Base-by-base conservation (phyloP, 441 rosid genomes). In the Mallotus japonicus region DNA sequence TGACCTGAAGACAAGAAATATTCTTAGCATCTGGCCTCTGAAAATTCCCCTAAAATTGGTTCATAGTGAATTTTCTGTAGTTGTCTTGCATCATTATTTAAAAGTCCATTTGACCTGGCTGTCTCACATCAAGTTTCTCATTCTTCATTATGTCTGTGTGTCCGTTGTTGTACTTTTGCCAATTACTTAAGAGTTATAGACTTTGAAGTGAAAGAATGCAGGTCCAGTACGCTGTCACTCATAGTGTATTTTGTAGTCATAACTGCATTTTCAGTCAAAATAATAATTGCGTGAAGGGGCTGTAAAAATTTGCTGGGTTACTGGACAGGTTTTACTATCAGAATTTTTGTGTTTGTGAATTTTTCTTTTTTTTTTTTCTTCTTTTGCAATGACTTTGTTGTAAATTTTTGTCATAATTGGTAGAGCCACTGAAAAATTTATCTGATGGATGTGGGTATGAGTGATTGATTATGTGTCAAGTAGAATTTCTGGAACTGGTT, bases 401-500 rank as follows among this genome's bases (percentile, higher is more conserved):
- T 40, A 56, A 37, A 47, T 22, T 22, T 42, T 42, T 37, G 19
- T 42, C 47, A 13, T 42, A 24, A 32, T 59, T 14, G 34, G 13
- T 55, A 15, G 63, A 17, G 37, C 6, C 49, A 6, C 28, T 49
- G 8, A 49, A 12, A 65, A 4, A 34, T 12, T 42, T 10, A 37
- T 16, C 37, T 42, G 73, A 42, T 57, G 57, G 64, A 57, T 40
- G 37, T 56, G 40, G 3, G 14, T 57, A n/a, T 42, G 22, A 37
- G 15, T 13, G 11, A 13, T 7, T 69, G 61, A 53, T n/a, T 54
- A 65, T 67, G 16, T 37, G 5, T 67, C 60, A 54, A 17, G 28
- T 54, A 46, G 50, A 67, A 49, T 65, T 67, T 56, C 14, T 57
- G 40, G 37, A 56, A 20, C 57, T 42, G 40, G 54, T 69, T 14